Percentiles rank a stretch among this genome's conserved stretches.
These are phyloP conservation scores for Solanum corneliomulleri DNA, from an alignment of 257 asterid species.

Conservation along the genomic window DNA sequence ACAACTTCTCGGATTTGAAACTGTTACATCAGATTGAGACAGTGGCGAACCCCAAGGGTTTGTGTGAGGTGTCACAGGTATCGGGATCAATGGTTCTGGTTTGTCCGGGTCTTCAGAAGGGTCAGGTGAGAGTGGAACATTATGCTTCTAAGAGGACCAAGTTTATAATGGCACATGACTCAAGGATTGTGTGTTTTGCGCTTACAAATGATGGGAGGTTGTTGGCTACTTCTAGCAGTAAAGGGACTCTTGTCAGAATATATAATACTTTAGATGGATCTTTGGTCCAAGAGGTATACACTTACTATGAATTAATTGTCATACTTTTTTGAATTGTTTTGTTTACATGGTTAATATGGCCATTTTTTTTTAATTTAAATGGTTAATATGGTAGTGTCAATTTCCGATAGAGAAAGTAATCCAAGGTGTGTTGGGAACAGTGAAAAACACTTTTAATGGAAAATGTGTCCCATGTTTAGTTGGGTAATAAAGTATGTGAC, in stretches of 20 bases:
- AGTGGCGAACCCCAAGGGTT: slow-evolving; percentile 64
- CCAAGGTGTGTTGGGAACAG: neutral
- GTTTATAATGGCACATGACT: slow-evolving; percentile 70
- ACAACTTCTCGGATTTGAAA: slow-evolving; percentile 75
- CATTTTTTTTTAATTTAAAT: neutral
- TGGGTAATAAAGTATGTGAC: neutral
- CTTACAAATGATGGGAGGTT: slow-evolving; percentile 76
- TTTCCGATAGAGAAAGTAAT: neutral
- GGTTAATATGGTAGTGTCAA: neutral
- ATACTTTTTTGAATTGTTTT: neutral
- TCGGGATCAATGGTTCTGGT: slow-evolving; percentile 69
- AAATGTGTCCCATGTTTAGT: neutral
- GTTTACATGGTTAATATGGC: neutral
- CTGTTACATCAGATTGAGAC: slow-evolving; percentile 87
- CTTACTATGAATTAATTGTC: neutral
- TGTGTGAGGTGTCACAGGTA: slow-evolving; percentile 73
- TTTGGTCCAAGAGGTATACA: slow-evolving; percentile 71
- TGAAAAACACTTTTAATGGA: neutral
- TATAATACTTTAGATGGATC: slow-evolving; percentile 76
- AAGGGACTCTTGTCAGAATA: slow-evolving; percentile 72
- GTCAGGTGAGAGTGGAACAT: slow-evolving; percentile 88
- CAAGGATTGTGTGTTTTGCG: slow-evolving; percentile 54
- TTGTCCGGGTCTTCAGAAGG: slow-evolving; percentile 79
- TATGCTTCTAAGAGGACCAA: slow-evolving; percentile 61
- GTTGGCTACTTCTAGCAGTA: slow-evolving; percentile 81